A percentile compares a stretch with the other conserved stretches of the same genome.
phyloP scores from a whole-genome alignment of 495 filamentous ascomycete species.

The Daldinia decipiens region DNA sequence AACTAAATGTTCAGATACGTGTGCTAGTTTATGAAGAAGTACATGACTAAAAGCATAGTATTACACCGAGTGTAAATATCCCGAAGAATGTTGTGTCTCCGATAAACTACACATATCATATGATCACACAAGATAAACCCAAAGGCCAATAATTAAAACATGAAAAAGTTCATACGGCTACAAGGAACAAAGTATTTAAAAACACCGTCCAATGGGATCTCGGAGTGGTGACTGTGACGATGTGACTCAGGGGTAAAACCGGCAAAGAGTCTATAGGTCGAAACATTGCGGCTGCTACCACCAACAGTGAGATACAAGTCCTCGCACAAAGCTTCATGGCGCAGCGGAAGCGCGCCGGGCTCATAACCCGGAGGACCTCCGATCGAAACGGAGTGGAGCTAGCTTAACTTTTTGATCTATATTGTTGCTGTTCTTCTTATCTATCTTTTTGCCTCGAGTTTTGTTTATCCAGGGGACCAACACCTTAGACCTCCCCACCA shows the following conservation, averaged over 20 bases:
- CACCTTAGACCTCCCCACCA: not conserved
- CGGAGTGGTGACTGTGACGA: not conserved
- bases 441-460: not conserved
- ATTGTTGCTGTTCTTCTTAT: conserved; percentile 5
- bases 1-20: too few relatives aligned
- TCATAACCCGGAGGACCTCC: conserved; percentile 61
- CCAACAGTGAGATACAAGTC: not conserved
- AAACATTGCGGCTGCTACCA: not conserved
- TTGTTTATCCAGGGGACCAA: conserved; percentile 6
- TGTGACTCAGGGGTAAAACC: not conserved
- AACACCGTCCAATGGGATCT: not conserved
- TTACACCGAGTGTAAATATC: too few relatives aligned
- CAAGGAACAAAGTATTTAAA: conserved; percentile 1
- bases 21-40: too few relatives aligned
- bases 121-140: too few relatives aligned
- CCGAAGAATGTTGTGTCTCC: too few relatives aligned
- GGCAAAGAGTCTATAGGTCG: conserved; percentile 15
- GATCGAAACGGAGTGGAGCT: conserved; percentile 59
- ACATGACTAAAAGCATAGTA: too few relatives aligned
- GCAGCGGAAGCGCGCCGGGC: conserved; percentile 60
- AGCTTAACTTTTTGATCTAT: conserved; percentile 33
- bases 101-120: too few relatives aligned
- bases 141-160: too few relatives aligned
- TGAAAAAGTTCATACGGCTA: not conserved
- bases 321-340: conserved; percentile 52